Evolutionary conservation across 2,329 filamentous ascomycete genomes (phyloP), one percentile per base, ranked within the genome.

Genomic region (Passalora sequoiae): DNA sequence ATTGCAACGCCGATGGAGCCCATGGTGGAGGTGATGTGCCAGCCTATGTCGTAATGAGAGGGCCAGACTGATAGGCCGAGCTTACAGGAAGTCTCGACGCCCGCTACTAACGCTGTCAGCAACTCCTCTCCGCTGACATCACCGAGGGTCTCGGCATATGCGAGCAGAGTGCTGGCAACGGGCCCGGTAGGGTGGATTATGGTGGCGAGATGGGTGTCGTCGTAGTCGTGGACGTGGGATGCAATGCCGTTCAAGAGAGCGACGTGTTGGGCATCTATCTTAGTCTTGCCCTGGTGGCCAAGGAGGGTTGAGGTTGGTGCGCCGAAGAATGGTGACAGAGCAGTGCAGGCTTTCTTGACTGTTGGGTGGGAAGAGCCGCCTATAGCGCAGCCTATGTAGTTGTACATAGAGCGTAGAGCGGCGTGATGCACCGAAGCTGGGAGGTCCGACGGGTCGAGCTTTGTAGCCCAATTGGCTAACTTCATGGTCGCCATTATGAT

Each of bases 141-240:
- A 55, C 10, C 12, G 15, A 22, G 33, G 44, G 61, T 66, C 48
- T 76, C 70, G 1, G 69, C 65, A 10, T 71, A 65, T 1, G 74
- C 70, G 3, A 78, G 64, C 2, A 77, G 54, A 0, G 74, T 74
- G 29, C 65, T 69, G 1, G 72, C 71, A 0, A 77, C 71, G 0
- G 73, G 70, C 0, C 74, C 73, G 0, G 73, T 68, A 0, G 74
- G 75, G 49, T 78, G 75, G 32, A 78, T 77, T 49, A 77, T 73
- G 4, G 71, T 77, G 35, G 73, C 72, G 1, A 77, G 63, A 50
- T 77, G 74, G 1, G 73, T 77, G 54, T 78, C 74, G 47, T 78
- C 75, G 55, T 77, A 78, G 53, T 78, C 74, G 44, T 77, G 71
- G 3, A 76, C 71, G 47, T 77, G 73, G 21, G 70, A 74, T 9